Percentiles rank a stretch among this genome's conserved stretches.
Conservation (phyloP, 495 filamentous ascomycete genomes). For the Haplographium delicatum region DNA sequence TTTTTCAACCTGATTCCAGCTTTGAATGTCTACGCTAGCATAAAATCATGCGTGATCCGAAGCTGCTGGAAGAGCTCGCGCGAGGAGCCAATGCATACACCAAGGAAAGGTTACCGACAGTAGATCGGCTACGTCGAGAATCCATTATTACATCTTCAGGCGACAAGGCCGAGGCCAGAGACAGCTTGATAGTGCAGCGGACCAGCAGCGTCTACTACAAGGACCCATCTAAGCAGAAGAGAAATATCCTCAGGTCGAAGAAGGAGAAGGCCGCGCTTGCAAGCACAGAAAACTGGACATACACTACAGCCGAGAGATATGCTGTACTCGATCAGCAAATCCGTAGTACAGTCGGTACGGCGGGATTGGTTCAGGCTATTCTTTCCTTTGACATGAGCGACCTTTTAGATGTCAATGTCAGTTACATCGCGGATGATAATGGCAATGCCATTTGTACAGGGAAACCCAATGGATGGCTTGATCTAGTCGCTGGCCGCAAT, state of each 20-base stretch:
- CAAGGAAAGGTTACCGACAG: not conserved
- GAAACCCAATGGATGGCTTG: not conserved
- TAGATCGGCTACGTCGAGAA: not conserved
- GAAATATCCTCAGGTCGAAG: slow-evolving; percentile 1
- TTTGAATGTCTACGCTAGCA: not conserved
- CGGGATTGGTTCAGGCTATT: slow-evolving; percentile 1
- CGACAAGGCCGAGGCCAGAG: not conserved
- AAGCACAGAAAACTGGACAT: not conserved
- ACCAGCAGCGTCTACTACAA: slow-evolving; percentile 1
- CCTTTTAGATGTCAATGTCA: slow-evolving; percentile 4
- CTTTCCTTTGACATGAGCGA: slow-evolving; percentile 1
- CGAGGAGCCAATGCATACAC: not conserved
- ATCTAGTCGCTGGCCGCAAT: not conserved
- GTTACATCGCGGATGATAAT: not conserved
- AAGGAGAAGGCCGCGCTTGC: slow-evolving; percentile 1
- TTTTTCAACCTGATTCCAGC: not conserved
- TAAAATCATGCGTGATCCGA: not conserved
- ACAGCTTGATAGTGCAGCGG: not conserved
- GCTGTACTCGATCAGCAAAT: not conserved
- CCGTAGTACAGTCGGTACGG: not conserved
- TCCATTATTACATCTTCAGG: not conserved
- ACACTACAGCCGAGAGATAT: slow-evolving; percentile 1
- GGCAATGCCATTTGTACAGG: slow-evolving; percentile 1
- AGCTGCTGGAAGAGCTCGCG: not conserved
- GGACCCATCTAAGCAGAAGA: slow-evolving; percentile 4